Evolutionary conservation across 2,329 filamentous ascomycete genomes (phyloP).

Genomic region (Neocatenulostroma microsporum): DNA sequence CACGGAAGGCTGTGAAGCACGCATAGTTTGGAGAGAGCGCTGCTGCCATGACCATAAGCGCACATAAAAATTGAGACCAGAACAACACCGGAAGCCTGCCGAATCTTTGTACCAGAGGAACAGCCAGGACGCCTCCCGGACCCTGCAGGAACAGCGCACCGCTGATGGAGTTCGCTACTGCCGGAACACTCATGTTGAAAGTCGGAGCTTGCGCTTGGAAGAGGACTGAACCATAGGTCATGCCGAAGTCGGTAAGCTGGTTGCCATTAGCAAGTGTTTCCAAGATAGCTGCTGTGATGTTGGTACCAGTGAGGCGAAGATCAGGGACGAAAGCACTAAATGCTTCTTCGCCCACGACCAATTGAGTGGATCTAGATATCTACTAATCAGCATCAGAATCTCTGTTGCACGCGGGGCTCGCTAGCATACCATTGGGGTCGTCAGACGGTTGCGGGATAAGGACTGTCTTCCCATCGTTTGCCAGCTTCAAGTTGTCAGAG

Average conservation of each 20-base stretch:
- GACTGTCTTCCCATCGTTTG: constrained; percentile 12
- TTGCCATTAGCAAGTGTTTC: constrained; percentile 26
- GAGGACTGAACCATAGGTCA: constrained; percentile 35
- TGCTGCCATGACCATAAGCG: constrained; percentile 16
- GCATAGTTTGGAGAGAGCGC: constrained; percentile 16
- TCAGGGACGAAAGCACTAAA: constrained; percentile 32
- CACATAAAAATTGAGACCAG: constrained; percentile 23
- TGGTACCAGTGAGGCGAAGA: constrained; percentile 11
- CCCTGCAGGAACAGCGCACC: constrained; percentile 41
- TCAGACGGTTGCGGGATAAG: constrained; percentile 16
- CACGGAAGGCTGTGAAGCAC: constrained; percentile 21
- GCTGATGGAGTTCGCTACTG: constrained; percentile 35
- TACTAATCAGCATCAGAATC: constrained; percentile 9
- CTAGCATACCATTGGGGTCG: constrained; percentile 13
- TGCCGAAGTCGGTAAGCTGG: constrained; percentile 32
- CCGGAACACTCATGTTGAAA: constrained; percentile 33
- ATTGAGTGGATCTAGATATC: constrained; percentile 16
- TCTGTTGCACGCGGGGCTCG: constrained; percentile 7
- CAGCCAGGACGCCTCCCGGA: constrained; percentile 34
- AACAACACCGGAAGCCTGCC: constrained; percentile 40
- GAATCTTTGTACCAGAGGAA: constrained; percentile 37
- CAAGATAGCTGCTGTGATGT: too few species aligned
- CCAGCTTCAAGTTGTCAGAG: constrained; percentile 26
- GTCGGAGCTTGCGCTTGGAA: constrained; percentile 32
- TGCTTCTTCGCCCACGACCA: constrained; percentile 31